Evolutionary conservation across 2,329 filamentous ascomycete species (phyloP).

Genomic region (Paecilomyces formosus): DNA sequence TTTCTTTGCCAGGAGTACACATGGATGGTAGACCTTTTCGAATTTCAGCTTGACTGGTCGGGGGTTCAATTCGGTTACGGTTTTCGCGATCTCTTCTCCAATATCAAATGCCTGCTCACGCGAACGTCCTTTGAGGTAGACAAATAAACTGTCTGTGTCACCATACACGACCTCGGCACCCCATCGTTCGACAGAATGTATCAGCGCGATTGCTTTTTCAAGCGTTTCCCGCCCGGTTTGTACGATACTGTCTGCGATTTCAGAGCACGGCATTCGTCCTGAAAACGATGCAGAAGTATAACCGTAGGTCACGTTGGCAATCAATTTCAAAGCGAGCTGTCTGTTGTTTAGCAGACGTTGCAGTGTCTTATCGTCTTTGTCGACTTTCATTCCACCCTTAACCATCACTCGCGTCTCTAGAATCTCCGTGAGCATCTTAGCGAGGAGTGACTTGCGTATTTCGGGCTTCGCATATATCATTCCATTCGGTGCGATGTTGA

Average conservation of each 20-base stretch:
- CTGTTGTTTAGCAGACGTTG: constrained; percentile 88
- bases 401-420: constrained; percentile 96
- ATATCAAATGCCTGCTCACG: constrained; percentile 85
- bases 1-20: constrained; percentile 90
- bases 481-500: constrained; percentile 91
- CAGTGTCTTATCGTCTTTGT: constrained; percentile 78
- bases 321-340: constrained; percentile 86
- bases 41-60: constrained; percentile 93
- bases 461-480: constrained; percentile 88
- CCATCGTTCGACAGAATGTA: constrained; percentile 83
- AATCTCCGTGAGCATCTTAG: constrained; percentile 95
- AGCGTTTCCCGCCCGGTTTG: constrained; percentile 92
- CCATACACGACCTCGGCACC: constrained; percentile 95
- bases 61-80: constrained; percentile 83
- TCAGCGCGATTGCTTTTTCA: constrained; percentile 85
- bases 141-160: constrained; percentile 91
- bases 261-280: constrained; percentile 93
- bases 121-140: constrained; percentile 80
- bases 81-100: constrained; percentile 82
- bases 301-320: constrained; percentile 98
- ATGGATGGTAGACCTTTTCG: constrained; percentile 96
- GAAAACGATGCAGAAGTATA: constrained; percentile 97
- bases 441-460: constrained; percentile 81
- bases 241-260: constrained; percentile 97
- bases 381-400: constrained; percentile 90